Evolutionary conservation across 257 asterid genomes (phyloP).

Genomic region (Anisodus tanguticus): DNA sequence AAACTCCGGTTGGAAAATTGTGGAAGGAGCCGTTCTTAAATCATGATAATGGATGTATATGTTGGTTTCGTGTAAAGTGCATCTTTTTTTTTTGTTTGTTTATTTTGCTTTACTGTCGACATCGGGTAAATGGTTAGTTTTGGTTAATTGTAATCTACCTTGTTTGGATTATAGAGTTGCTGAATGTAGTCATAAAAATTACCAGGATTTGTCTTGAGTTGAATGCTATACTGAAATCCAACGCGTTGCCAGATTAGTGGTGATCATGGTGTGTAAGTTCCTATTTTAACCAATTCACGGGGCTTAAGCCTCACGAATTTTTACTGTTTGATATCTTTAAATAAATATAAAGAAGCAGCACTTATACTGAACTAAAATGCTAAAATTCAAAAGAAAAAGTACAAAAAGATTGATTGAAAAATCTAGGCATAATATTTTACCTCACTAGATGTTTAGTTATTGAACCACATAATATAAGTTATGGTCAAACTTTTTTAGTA

Average conservation of each 20-base stretch:
- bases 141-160: background rate
- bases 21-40: conserved; percentile 96
- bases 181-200: background rate
- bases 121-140: background rate
- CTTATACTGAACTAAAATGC: no score
- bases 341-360: no score
- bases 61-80: conserved; percentile 24
- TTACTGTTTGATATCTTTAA: no score
- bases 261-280: background rate
- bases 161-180: background rate
- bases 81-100: background rate
- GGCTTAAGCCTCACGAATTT: background rate
- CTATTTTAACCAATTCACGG: background rate
- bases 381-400: background rate
- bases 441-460: background rate
- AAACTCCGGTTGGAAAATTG: conserved; percentile 82
- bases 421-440: no score
- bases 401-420: no score
- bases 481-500: no score
- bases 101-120: background rate
- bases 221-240: background rate
- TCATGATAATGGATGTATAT: conserved; percentile 44
- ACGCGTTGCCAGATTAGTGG: background rate
- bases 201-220: background rate
- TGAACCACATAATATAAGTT: background rate